Evolutionary conservation across 1,284 basidiomycete species (phyloP).

Genomic region (Apiotrichum laibachii): DNA sequence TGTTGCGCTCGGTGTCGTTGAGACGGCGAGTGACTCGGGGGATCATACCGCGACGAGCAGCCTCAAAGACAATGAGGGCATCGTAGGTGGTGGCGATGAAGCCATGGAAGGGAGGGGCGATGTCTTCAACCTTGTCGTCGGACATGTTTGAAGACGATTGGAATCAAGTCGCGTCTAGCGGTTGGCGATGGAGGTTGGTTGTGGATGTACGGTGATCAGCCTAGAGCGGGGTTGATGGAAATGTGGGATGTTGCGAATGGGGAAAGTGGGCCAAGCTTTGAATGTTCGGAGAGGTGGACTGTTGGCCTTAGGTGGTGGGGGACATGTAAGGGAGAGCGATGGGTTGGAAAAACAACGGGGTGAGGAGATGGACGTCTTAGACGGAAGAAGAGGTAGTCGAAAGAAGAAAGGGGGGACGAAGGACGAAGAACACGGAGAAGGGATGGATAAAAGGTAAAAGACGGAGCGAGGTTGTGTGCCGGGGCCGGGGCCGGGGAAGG

Average conservation of each 20-base stretch:
- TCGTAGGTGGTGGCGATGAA: slow-evolving; percentile 95
- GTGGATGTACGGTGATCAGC: too few species aligned
- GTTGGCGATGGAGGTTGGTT: background rate
- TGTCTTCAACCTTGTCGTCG: slow-evolving; percentile 24
- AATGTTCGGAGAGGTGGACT: too few species aligned
- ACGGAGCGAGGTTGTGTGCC: too few species aligned
- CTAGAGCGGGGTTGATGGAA: too few species aligned
- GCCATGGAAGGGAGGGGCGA: slow-evolving; percentile 73
- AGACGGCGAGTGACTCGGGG: slow-evolving; percentile 91
- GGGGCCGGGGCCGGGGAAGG: too few species aligned
- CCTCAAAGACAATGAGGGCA: slow-evolving; percentile 92
- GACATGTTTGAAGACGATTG: slow-evolving; percentile 11
- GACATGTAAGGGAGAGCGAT: background rate
- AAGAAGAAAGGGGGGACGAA: background rate
- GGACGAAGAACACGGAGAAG: background rate
- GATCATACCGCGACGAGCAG: slow-evolving; percentile 81
- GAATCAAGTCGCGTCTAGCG: background rate
- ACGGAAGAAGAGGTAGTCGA: background rate
- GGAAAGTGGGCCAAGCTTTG: too few species aligned
- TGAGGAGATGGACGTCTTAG: too few species aligned
- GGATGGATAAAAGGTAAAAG: too few species aligned
- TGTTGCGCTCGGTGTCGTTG: slow-evolving; percentile 84
- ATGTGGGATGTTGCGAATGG: too few species aligned
- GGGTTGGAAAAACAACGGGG: background rate
- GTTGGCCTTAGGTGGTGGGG: too few species aligned